Base-by-base conservation (phyloP, 2,329 filamentous ascomycete genomes). In the Botrytis tulipae region DNA sequence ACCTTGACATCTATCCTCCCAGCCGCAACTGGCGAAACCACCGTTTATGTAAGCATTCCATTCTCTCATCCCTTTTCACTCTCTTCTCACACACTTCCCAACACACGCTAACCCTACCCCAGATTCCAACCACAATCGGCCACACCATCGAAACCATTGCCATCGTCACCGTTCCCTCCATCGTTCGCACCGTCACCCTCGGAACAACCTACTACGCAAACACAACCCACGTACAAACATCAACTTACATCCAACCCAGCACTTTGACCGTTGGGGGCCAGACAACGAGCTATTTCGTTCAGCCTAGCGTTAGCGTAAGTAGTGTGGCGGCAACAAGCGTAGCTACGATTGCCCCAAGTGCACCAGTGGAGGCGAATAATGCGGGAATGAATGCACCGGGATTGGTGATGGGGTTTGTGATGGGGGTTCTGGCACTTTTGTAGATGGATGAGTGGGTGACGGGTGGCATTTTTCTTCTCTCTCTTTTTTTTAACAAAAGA, bases 391-490 rank as follows among this genome's bases (percentile, higher is more conserved):
- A 80, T 57, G 22, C 25, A 4, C 60, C 22, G 25, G 75, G 72
- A 32, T 79, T 80, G 4, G 63, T 77, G 29, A 76, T 76, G 35
- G 75, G 75, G 25, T 76, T 76, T 22, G 78, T 75, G 22, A 76
- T 81, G 73, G 80, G 76, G 60, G 44, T 81, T 44, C 65, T 81
- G 37, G 80, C 77, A 9, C 54, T 71, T 51, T n/a, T n/a, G 42
- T 71, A 71, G 60, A 65, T n/a, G 65, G 14, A 25, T 63, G 20
- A 14, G 32, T 67, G 44, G 40, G 40, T 42, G 40, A 42, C 14
- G 40, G 40, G 40, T 42, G 12, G 40, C 12, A 42, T 16, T 42
- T 42, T 40, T 18, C 32, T 37, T 25, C 3, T 46, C 20, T 25
- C 35, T 25, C 32, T 25, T 42, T 42, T 42, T 42, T 42, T 42